Conservation (phyloP, 2,329 filamentous ascomycete genomes). For the Zasmidium cellare region DNA sequence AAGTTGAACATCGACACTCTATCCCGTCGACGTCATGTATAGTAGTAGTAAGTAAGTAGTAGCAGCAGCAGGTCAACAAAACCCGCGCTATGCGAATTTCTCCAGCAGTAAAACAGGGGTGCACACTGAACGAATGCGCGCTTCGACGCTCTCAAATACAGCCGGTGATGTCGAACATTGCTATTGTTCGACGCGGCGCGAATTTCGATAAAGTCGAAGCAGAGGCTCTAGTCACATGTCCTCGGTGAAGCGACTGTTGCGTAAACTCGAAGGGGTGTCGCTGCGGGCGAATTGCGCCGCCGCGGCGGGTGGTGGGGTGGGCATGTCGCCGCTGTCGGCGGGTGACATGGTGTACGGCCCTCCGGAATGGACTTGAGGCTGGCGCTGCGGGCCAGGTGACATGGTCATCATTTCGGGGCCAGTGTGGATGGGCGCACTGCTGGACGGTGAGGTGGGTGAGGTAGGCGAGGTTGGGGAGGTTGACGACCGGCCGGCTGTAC, state of each 20-base stretch:
- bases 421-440: constrained; percentile 9
- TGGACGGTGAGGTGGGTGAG: constrained; percentile 12
- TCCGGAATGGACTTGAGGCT: constrained; percentile 32
- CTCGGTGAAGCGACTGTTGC: constrained; percentile 28
- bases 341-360: constrained; percentile 31
- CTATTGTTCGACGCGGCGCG: constrained; percentile 4
- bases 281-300: constrained; percentile 13
- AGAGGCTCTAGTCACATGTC: constrained; percentile 24
- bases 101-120: neutral
- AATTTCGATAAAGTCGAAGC: constrained; percentile 6
- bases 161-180: neutral
- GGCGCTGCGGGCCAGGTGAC: constrained; percentile 35
- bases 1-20: neutral
- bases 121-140: neutral
- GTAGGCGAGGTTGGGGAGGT: constrained; percentile 4
- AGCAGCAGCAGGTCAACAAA: no score
- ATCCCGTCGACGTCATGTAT: neutral
- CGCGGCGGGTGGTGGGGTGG: constrained; percentile 16
- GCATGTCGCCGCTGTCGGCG: constrained; percentile 11
- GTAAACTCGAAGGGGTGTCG: constrained; percentile 21
- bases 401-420: constrained; percentile 28
- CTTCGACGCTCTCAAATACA: neutral
- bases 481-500: constrained; percentile 16
- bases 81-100: neutral
- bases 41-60: no score